Evolutionary conservation across 768 basidiomycete species (phyloP).

Genomic region (Pholiota microspora): DNA sequence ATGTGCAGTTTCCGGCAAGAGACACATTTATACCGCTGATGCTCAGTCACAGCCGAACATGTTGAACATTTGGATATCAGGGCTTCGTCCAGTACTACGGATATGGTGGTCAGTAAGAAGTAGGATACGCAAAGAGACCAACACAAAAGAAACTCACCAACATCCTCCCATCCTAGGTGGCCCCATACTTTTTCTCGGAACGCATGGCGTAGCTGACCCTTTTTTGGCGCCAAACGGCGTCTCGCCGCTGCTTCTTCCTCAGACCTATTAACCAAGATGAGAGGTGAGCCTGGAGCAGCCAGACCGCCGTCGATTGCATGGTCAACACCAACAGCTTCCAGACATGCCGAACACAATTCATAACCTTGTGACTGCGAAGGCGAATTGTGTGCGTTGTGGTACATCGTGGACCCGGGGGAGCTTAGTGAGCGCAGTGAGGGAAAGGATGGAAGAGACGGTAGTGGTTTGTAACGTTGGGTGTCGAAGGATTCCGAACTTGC

Average conservation of each 20-base stretch:
- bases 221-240: slow-evolving; percentile 69
- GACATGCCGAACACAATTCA: slow-evolving; percentile 81
- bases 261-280: slow-evolving; percentile 37
- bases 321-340: slow-evolving; percentile 72
- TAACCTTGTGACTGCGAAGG: slow-evolving; percentile 48
- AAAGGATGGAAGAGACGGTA: slow-evolving; percentile 39
- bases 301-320: slow-evolving; percentile 70
- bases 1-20: slow-evolving; percentile 79
- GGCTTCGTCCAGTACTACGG: slow-evolving; percentile 65
- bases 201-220: slow-evolving; percentile 79
- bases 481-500: slow-evolving; percentile 29
- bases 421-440: slow-evolving; percentile 23
- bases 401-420: slow-evolving; percentile 18
- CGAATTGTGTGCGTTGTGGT: slow-evolving; percentile 15
- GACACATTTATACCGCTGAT: slow-evolving; percentile 80
- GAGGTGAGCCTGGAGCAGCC: slow-evolving; percentile 43
- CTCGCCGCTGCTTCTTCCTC: slow-evolving; percentile 53
- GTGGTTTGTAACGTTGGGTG: slow-evolving; percentile 37
- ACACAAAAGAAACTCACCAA: slow-evolving; percentile 59
- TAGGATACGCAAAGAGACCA: neutral
- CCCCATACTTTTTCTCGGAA: slow-evolving; percentile 89
- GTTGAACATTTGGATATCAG: slow-evolving; percentile 71
- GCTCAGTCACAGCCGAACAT: slow-evolving; percentile 61
- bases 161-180: slow-evolving; percentile 79
- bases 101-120: neutral